Percentiles rank a stretch among this genome's conserved stretches.
These are phyloP conservation scores for Selaginella moellendorffii DNA, from an alignment of 75 land plant species.

Conservation along the genomic window DNA sequence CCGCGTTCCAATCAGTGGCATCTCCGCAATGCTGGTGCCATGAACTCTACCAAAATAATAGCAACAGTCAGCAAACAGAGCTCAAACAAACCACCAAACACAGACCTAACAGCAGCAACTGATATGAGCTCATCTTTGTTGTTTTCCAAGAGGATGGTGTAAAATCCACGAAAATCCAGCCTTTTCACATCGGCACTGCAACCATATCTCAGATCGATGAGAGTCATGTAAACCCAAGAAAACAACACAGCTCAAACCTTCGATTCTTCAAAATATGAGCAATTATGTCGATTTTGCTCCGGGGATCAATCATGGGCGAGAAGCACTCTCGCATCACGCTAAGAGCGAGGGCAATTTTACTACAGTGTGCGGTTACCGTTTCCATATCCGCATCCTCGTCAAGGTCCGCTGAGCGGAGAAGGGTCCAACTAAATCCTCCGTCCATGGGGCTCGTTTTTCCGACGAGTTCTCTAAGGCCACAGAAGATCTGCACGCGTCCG, in stretches of 20 bases:
- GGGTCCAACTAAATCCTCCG: not conserved
- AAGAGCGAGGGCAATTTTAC: conserved; percentile 56
- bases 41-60: no score
- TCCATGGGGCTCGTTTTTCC: not conserved
- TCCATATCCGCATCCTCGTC: conserved; percentile 15
- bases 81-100: not conserved
- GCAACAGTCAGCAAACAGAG: no score
- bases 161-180: conserved; percentile 47
- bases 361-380: conserved; percentile 47
- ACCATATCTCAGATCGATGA: not conserved
- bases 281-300: conserved; percentile 69
- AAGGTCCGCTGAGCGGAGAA: not conserved
- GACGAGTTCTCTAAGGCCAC: conserved; percentile 20
- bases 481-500: conserved; percentile 63
- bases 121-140: conserved; percentile 43
- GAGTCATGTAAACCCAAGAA: no score
- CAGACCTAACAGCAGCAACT: conserved; percentile 62
- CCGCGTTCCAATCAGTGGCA: conserved; percentile 81
- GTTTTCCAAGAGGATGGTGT: conserved; percentile 43
- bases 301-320: conserved; percentile 60
- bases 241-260: conserved; percentile 28
- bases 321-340: conserved; percentile 76
- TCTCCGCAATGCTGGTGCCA: conserved; percentile 58
- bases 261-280: conserved; percentile 63
- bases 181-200: conserved; percentile 43